phyloP scores from a whole-genome alignment of 2,329 filamentous ascomycete species.

The Colletotrichum phormii region DNA sequence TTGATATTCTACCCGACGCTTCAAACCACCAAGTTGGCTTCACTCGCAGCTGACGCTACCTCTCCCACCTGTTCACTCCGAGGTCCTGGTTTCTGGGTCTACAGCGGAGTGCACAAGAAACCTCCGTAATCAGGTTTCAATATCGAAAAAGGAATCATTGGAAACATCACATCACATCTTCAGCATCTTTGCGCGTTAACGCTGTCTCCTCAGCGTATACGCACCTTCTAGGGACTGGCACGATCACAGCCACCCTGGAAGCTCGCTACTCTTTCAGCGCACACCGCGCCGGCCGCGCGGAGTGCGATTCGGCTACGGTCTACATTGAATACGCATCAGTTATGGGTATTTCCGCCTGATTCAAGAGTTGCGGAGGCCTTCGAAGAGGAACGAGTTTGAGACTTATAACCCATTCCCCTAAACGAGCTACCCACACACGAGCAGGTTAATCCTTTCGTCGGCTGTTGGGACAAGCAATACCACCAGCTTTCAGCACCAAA shows the following conservation, averaged over 20 bases:
- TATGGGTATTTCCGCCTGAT: slow-evolving; percentile 35
- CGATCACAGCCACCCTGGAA: slow-evolving; percentile 17
- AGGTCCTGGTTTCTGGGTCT: slow-evolving; percentile 93
- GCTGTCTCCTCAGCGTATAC: slow-evolving; percentile 12
- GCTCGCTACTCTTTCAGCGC: slow-evolving; percentile 18
- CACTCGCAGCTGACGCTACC: slow-evolving; percentile 77
- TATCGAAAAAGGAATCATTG: background rate
- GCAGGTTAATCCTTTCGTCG: background rate
- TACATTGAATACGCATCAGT: slow-evolving; percentile 23
- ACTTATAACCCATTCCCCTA: background rate
- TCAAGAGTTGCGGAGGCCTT: slow-evolving; percentile 34
- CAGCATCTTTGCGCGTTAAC: background rate
- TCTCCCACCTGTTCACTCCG: slow-evolving; percentile 89
- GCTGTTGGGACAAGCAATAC: background rate
- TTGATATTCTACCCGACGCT: slow-evolving; percentile 40
- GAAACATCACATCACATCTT: background rate
- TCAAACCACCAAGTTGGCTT: slow-evolving; percentile 92
- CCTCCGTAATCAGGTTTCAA: slow-evolving; percentile 86
- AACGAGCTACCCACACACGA: background rate
- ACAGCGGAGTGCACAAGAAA: slow-evolving; percentile 95
- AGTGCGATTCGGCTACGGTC: slow-evolving; percentile 26
- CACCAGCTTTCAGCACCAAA: slow-evolving; percentile 45
- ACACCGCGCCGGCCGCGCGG: slow-evolving; percentile 35
- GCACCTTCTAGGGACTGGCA: background rate
- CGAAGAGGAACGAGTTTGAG: slow-evolving; percentile 21